Evolutionary conservation across 2,329 filamentous ascomycete species (phyloP).

Genomic region (Alternaria consortialis): DNA sequence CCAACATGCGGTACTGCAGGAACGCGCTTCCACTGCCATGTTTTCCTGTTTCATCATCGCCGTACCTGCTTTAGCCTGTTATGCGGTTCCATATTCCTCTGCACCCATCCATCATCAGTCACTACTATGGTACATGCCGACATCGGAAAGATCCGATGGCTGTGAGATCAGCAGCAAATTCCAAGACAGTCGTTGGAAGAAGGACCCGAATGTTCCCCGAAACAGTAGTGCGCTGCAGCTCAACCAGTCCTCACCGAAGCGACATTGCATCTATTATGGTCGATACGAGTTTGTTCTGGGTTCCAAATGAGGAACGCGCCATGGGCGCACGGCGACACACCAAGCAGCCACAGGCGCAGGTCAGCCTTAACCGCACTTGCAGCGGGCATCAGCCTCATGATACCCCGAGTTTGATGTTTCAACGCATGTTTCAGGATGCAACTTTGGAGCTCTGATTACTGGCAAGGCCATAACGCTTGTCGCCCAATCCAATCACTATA

Average conservation of each 20-base stretch:
- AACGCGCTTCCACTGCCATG: constrained; percentile 9
- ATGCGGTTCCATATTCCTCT: not conserved
- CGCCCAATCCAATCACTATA: constrained; percentile 9
- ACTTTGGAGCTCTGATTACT: not conserved
- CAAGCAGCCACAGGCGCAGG: constrained; percentile 2
- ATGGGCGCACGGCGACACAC: constrained; percentile 6
- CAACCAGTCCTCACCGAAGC: not conserved
- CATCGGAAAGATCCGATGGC: not conserved
- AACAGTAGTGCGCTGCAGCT: not conserved
- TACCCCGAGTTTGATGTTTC: constrained; percentile 9
- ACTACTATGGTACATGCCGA: not conserved
- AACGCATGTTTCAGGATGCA: constrained; percentile 5
- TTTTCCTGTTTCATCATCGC: constrained; percentile 6
- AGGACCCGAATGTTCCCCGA: not conserved
- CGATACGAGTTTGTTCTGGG: not conserved
- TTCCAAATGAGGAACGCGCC: constrained; percentile 4
- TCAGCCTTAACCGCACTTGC: constrained; percentile 20
- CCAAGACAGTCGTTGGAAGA: not conserved
- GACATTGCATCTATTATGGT: not conserved
- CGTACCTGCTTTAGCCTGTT: constrained; percentile 21
- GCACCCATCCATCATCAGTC: not conserved
- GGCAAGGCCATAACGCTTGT: not conserved
- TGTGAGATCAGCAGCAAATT: not conserved
- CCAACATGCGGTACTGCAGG: constrained; percentile 10
- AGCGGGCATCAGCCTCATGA: constrained; percentile 13